Conservation (phyloP, 2,329 filamentous ascomycete species). For the Chalaropsis thielavioides region DNA sequence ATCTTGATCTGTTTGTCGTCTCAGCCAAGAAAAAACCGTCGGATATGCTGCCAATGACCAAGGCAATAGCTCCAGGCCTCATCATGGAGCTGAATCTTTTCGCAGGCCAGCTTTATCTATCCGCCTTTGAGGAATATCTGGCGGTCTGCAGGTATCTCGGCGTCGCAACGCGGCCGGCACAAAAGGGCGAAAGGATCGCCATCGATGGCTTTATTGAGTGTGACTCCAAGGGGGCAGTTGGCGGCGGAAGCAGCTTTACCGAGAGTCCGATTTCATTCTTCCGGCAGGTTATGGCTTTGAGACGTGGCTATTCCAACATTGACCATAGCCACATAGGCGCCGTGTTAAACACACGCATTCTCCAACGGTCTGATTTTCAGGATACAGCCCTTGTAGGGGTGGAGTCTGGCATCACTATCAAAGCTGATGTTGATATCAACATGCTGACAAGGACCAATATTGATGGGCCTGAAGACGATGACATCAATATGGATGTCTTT, state of each 20-base stretch:
- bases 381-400: neutral
- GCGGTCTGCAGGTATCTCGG: conserved; percentile 38
- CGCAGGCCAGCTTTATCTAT: conserved; percentile 51
- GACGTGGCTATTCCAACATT: conserved; percentile 27
- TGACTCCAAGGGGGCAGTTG: neutral
- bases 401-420: no score
- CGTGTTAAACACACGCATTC: conserved; percentile 25
- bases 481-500: neutral
- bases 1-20: conserved; percentile 31
- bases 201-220: conserved; percentile 27
- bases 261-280: conserved; percentile 29
- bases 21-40: conserved; percentile 19
- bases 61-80: conserved; percentile 20
- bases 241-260: conserved; percentile 20
- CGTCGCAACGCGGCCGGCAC: conserved; percentile 25
- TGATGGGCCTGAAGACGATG: neutral
- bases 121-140: conserved; percentile 38
- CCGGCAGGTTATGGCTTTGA: conserved; percentile 25
- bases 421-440: no score
- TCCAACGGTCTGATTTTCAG: conserved; percentile 20
- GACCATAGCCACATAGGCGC: conserved; percentile 30
- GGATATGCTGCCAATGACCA: conserved; percentile 17
- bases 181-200: conserved; percentile 19
- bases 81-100: conserved; percentile 47
- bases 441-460: no score